phyloP scores from a whole-genome alignment of 257 asterid species.

The Penstemon newberryi region DNA sequence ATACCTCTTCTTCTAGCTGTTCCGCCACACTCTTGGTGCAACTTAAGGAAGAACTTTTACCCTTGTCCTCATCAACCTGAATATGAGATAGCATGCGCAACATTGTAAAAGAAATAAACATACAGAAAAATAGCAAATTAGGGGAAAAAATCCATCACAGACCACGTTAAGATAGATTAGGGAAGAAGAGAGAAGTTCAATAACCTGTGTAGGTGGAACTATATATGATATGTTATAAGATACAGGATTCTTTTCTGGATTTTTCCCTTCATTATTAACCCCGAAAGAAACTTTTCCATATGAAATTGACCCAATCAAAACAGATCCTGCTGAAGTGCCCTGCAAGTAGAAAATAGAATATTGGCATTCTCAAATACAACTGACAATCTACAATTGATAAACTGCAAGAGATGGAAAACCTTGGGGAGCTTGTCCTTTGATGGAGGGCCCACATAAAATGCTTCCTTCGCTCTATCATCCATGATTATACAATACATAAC shows the following conservation, averaged over 20 bases:
- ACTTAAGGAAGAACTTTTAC: slow-evolving; percentile 55
- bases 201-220: slow-evolving; percentile 86
- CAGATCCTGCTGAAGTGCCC: slow-evolving; percentile 80
- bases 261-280: slow-evolving; percentile 53
- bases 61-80: slow-evolving; percentile 78
- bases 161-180: slow-evolving; percentile 15
- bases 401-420: slow-evolving; percentile 45
- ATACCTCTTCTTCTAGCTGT: slow-evolving; percentile 83
- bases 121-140: not conserved
- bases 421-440: slow-evolving; percentile 88
- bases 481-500: slow-evolving; percentile 24
- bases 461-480: slow-evolving; percentile 64
- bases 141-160: not conserved
- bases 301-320: slow-evolving; percentile 76
- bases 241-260: slow-evolving; percentile 65
- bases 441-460: slow-evolving; percentile 93
- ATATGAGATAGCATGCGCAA: slow-evolving; percentile 22
- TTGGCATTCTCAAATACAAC: slow-evolving; percentile 14
- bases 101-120: slow-evolving; percentile 18
- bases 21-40: slow-evolving; percentile 67
- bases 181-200: slow-evolving; percentile 27
- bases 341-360: slow-evolving; percentile 42
- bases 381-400: slow-evolving; percentile 23
- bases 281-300: slow-evolving; percentile 72
- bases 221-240: slow-evolving; percentile 66